phyloP scores from a whole-genome alignment of 805 yeast species.

The Zygosaccharomyces gambellarensis region DNA sequence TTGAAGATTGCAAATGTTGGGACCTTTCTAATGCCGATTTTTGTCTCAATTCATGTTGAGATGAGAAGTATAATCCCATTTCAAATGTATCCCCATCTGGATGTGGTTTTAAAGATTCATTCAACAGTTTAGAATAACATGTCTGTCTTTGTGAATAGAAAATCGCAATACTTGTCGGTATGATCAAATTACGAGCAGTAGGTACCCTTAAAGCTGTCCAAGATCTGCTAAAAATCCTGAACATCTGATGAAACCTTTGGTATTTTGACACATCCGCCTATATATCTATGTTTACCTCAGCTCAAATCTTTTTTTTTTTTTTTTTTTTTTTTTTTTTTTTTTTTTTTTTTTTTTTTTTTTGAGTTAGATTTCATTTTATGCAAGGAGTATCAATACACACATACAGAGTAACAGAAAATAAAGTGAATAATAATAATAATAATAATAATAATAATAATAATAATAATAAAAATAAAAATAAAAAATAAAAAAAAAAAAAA shows the following conservation, averaged over 20 bases:
- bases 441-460: too few species aligned
- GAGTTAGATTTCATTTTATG: not conserved
- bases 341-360: too few species aligned
- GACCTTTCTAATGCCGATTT: slow-evolving; percentile 37
- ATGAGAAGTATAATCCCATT: slow-evolving; percentile 55
- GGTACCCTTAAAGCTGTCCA: slow-evolving; percentile 6
- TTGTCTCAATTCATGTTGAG: slow-evolving; percentile 49
- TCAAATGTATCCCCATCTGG: slow-evolving; percentile 61
- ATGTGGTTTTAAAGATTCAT: slow-evolving; percentile 36
- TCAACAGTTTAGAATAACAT: slow-evolving; percentile 6
- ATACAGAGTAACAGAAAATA: not conserved
- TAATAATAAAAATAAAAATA: not conserved
- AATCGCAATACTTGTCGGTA: slow-evolving; percentile 8
- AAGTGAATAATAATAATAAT: not conserved
- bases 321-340: too few species aligned
- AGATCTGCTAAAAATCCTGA: slow-evolving; percentile 1
- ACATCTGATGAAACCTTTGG: not conserved
- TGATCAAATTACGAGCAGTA: slow-evolving; percentile 7
- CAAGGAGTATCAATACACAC: not conserved
- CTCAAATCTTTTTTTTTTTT: too few species aligned
- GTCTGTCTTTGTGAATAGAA: slow-evolving; percentile 7
- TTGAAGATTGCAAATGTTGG: slow-evolving; percentile 16
- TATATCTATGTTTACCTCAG: not conserved
- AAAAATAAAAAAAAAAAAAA: not conserved
- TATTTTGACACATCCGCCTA: not conserved